A percentile compares a stretch with the other conserved stretches of the same genome.
These are phyloP conservation scores for Alternaria gansuensis DNA, from an alignment of 2,329 filamentous ascomycete genomes.

Conservation along the genomic window DNA sequence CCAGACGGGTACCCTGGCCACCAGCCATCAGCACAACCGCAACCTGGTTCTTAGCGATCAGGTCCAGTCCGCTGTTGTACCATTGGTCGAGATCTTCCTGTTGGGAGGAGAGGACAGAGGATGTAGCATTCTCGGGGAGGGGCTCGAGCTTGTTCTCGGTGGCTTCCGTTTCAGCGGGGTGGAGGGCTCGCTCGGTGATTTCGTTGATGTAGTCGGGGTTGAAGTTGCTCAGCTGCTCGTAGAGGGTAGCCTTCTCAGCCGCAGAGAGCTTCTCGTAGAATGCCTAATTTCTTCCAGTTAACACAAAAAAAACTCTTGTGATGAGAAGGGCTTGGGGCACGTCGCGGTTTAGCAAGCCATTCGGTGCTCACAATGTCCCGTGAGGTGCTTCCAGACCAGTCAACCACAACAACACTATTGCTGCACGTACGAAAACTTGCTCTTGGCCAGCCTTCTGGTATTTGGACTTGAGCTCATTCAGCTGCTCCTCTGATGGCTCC, in stretches of 20 bases:
- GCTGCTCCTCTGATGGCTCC: constrained; percentile 70
- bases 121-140: constrained; percentile 83
- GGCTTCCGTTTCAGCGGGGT: constrained; percentile 71
- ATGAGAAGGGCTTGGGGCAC: neutral
- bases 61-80: constrained; percentile 75
- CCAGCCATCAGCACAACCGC: constrained; percentile 96
- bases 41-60: constrained; percentile 74
- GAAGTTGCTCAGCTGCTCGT: constrained; percentile 81
- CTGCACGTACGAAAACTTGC: constrained; percentile 71
- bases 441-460: constrained; percentile 79
- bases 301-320: neutral
- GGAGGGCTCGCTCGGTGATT: constrained; percentile 81
- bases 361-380: constrained; percentile 5
- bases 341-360: constrained; percentile 3
- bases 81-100: constrained; percentile 79
- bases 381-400: constrained; percentile 9
- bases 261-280: constrained; percentile 84
- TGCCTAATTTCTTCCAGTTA: constrained; percentile 41
- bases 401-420: neutral
- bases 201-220: constrained; percentile 88
- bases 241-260: constrained; percentile 79
- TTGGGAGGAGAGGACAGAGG: constrained; percentile 90
- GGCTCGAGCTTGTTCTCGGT: constrained; percentile 74
- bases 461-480: constrained; percentile 73
- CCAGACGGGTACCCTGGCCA: constrained; percentile 92